Evolutionary conservation across 2,329 filamentous ascomycete species (phyloP).

Genomic region (Thielaviopsis punctulata): DNA sequence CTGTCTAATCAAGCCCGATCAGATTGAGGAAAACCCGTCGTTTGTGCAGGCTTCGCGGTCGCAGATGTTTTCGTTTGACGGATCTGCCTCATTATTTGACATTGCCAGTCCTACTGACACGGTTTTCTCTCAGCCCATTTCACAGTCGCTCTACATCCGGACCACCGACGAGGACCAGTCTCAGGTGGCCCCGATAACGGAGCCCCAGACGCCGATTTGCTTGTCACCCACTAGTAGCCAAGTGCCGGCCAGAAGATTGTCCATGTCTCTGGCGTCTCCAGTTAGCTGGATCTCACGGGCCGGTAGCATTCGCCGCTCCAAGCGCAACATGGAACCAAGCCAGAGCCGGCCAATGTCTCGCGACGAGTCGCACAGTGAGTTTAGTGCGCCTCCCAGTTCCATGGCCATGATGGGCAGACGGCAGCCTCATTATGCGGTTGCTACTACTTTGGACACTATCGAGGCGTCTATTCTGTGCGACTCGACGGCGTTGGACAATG

Average conservation of each 20-base stretch:
- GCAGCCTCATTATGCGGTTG: constrained; percentile 8
- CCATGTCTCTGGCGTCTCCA: constrained; percentile 41
- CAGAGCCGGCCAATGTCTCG: constrained; percentile 1
- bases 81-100: not conserved
- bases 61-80: not conserved
- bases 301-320: constrained; percentile 38
- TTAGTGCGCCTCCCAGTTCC: not conserved
- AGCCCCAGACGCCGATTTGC: not conserved
- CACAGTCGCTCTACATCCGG: not conserved
- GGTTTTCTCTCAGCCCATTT: not conserved
- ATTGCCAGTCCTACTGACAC: not conserved
- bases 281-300: constrained; percentile 38
- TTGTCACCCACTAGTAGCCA: not conserved
- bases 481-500: not conserved
- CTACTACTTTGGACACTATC: constrained; percentile 9
- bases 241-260: constrained; percentile 28
- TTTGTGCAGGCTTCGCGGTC: not conserved
- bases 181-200: not conserved
- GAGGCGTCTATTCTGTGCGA: constrained; percentile 12
- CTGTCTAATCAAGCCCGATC: constrained; percentile 9
- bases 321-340: constrained; percentile 22
- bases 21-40: constrained; percentile 3
- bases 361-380: not conserved
- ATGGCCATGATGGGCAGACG: not conserved
- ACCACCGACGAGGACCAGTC: not conserved